A percentile compares a stretch with the other conserved stretches of the same genome.
phyloP scores from a whole-genome alignment of 2,329 filamentous ascomycete genomes.

The Fusarium pseudocircinatum region DNA sequence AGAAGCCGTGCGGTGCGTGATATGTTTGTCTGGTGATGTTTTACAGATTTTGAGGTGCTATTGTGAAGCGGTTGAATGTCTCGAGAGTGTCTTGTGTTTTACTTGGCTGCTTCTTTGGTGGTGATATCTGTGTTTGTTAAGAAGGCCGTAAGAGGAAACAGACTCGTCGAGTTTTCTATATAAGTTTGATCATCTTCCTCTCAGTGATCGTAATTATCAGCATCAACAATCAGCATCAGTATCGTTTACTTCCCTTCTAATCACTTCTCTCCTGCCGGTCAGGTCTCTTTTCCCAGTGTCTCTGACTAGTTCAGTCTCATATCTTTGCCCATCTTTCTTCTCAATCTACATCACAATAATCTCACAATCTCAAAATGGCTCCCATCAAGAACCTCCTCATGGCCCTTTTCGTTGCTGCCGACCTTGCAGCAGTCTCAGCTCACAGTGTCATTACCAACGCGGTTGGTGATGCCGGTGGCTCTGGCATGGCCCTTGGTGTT shows the following conservation, averaged over 20 bases:
- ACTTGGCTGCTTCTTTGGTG: not conserved
- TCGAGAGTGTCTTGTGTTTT: constrained; percentile 1
- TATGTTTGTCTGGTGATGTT: not conserved
- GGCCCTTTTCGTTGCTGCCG: constrained; percentile 11
- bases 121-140: not conserved
- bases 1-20: not conserved
- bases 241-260: not conserved
- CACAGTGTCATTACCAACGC: constrained; percentile 41
- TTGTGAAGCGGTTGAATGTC: constrained; percentile 1
- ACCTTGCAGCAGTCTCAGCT: constrained; percentile 1
- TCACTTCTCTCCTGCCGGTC: constrained; percentile 10
- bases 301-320: not conserved
- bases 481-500: constrained; percentile 62
- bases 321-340: not conserved
- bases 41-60: not conserved
- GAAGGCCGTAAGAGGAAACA: not conserved
- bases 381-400: constrained; percentile 8
- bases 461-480: constrained; percentile 66
- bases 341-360: not conserved
- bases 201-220: not conserved
- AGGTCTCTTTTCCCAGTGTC: not conserved
- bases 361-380: not conserved
- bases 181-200: not conserved
- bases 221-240: not conserved
- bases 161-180: not conserved